Base-by-base conservation (phyloP, 2,329 filamentous ascomycete species). In the Magnaporthiopsis rhizophila region DNA sequence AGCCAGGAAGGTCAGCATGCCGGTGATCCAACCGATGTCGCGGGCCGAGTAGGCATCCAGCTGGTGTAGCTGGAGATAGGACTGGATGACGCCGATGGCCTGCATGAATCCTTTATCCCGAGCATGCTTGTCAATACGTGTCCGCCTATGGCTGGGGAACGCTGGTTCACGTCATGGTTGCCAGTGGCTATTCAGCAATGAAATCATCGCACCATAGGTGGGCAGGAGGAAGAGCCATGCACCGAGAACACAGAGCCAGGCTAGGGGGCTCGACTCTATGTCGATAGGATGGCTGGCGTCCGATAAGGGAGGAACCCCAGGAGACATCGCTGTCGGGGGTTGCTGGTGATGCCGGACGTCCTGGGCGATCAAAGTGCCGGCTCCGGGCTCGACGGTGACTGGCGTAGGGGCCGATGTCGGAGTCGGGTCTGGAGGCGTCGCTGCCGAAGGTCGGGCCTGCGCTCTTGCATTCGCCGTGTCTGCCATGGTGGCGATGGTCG, bases 11-110 rank as follows among this genome's bases (percentile, higher is more conserved):
- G 78, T 75, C 45, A 80, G 77, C 4, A 81, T 66, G 1, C 79
- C 78, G 0, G 77, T 76, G 63, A 82, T 82, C 80, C 80, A 83
- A 26, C 80, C 80, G 0, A 83, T 74, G 57, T 82, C 76, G 3
- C 77, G 71, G 3, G 77, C 71, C 3, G 74, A 74, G 66, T 80
- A 80, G 9, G 68, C 65, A 0, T 73, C 69, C 1, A 83, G 73
- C 67, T 83, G 80, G 64, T 83, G 72, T 3, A 71, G 71, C 45
- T 74, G 74, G 32, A 81, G 74, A 61, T 82, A 80, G 58, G 80
- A 74, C 66, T 82, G 80, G 0, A 83, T 69, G 0, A 79, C 76
- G n/a, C 80, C 80, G 8, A 82, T 76, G 65, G 70, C 77, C 61
- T 78, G 74, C 73, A 81, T 80, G 61, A 82, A 79, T 1, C 80